A percentile compares a stretch with the other conserved stretches of the same genome.
Conservation (phyloP, 1,284 basidiomycete genomes). For the Austroboletus novae-zelandiae region DNA sequence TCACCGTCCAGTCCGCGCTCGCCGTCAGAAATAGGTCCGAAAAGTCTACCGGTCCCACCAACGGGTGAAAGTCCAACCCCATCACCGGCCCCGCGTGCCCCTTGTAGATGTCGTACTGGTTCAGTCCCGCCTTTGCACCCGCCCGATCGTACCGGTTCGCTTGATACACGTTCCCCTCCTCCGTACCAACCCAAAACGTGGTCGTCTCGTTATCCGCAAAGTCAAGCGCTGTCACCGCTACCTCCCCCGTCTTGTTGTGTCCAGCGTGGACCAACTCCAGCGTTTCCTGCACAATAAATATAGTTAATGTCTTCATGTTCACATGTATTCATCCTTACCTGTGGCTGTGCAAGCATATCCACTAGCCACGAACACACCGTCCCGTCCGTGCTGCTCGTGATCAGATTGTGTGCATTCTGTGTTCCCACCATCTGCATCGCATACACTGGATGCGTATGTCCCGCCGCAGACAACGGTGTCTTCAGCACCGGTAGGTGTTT, state of each 20-base stretch:
- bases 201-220: constrained; percentile 95
- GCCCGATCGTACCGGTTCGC: constrained; percentile 96
- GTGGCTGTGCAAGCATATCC: constrained; percentile 97
- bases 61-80: constrained; percentile 92
- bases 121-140: constrained; percentile 92
- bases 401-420: constrained; percentile 96
- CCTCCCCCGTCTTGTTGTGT: constrained; percentile 94
- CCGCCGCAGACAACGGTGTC: constrained; percentile 90
- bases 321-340: constrained; percentile 46
- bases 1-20: constrained; percentile 95
- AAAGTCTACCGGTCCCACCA: constrained; percentile 88
- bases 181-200: constrained; percentile 95
- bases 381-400: constrained; percentile 95
- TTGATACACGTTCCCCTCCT: constrained; percentile 95
- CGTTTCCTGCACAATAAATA: constrained; percentile 66
- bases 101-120: constrained; percentile 87
- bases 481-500: constrained; percentile 95
- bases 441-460: constrained; percentile 98
- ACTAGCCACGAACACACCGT: constrained; percentile 97
- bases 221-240: constrained; percentile 89
- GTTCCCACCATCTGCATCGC: constrained; percentile 97
- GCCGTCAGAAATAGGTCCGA: constrained; percentile 91
- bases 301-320: background rate
- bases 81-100: constrained; percentile 94
- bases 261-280: constrained; percentile 83